Evolutionary conservation across 441 rosid species (phyloP), one percentile per base, ranked within the genome.

Genomic region (Melastoma candidum): DNA sequence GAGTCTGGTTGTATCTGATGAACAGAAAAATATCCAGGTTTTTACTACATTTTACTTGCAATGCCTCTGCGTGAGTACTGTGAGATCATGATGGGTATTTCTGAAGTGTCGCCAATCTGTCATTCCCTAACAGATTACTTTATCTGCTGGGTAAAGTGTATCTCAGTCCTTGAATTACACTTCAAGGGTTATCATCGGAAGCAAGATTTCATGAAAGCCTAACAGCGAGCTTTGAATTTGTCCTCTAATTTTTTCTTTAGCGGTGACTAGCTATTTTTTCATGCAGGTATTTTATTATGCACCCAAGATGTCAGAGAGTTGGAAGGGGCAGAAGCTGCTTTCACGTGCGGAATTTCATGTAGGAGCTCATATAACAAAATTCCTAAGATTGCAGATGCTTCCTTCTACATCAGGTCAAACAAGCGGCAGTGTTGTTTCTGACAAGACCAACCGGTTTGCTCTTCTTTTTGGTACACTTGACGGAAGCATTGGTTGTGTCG

Each of bases 291-390:
- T 93, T 80, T 89, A 81, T 71, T 93, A 77, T 62, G 97, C 96
- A 48, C 99, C 96, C 25, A 93, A 89, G 84, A 81, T 84, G 83
- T 77, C 90, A 0, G 99, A 93, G 82, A 93, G 97, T 68, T 86
- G 97, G 99, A 93, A 89, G 63, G 99, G 99, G 53, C 93, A 80
- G 71, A 93, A 93, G 72, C 90, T 93, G 72, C 97, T 93, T 46
- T 77, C 95, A 24, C 86, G 93, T 77, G 95, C 88, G 3, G 99
- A 93, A 67, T 89, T 93, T 81, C 99, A 93, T 56, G 85, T 80
- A 0, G 97, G 96, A 50, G 85, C 99, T 55, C 96, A 80, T 59
- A 84, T 93, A 57, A 77, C 95, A 25, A 93, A 86, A 77, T 93
- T 93, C 78, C 70, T 83, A 69, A 79, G 99, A 67, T 68, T 93